Evolutionary conservation across 2,329 filamentous ascomycete species (phyloP), one percentile per base, ranked within the genome.

Genomic region (Penicillium sclerotiorum): DNA sequence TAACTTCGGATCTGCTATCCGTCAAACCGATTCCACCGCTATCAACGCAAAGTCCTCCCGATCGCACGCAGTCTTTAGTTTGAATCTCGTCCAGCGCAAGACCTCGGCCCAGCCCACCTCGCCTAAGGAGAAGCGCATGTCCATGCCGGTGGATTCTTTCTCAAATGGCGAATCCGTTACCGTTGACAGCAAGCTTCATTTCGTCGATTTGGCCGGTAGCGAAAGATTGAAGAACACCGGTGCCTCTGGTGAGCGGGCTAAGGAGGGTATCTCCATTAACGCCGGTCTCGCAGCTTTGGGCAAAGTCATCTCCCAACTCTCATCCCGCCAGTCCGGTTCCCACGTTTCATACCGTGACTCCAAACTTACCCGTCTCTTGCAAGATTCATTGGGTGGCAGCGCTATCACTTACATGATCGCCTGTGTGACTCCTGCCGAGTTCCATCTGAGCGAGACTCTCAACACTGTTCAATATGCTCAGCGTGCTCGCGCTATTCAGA

Each of bases 391-490:
- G 5, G 94, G 94, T 49, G 94, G 94, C 4, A 97, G 95, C 68
- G 94, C 94, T 28, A 95, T 96, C 67, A 99, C 94, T 1, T 99
- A 97, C 75, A 97, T 99, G 94, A 94, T 99, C 74, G 94, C 94
- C 8, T 99, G 94, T 73, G 92, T 99, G 23, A 99, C 93, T 1
- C 93, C 92, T 0, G 90, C 93, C 12, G 92, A 96, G 68, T 99
- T 99, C 67, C 94, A 99, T 69, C 78, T 99, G 37, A 97, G 92
- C 74, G 94, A 99, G 74, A 97, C 95, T 0, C 78, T 99, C 50
- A 99, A 99, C 70, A 99, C 94, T 0, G 90, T 99, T 18, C 89
- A 96, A 70, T 99, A 99, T 73, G 94, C 94, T 6, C 94, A 97
- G 74, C 85, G 94, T 57, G 95, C 94, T 55, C 87, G 94, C 57